Evolutionary conservation across 2,329 filamentous ascomycete genomes (phyloP).

Genomic region (Fusarium sp.): DNA sequence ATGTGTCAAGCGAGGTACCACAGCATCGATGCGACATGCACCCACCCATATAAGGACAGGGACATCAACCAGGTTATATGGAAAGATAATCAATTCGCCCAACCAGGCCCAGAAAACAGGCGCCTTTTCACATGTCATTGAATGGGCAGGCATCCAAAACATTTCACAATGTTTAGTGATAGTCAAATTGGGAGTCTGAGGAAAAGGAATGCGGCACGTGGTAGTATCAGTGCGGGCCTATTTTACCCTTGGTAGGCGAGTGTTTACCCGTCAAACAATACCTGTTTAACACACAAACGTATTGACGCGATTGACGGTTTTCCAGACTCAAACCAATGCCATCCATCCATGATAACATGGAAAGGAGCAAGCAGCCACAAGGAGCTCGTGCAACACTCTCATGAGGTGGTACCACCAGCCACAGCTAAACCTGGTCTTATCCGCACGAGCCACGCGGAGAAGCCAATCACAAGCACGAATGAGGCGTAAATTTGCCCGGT

Average conservation of each 20-base stretch:
- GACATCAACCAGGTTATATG: neutral
- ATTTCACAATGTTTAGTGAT: neutral
- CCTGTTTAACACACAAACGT: neutral
- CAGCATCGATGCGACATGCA: neutral
- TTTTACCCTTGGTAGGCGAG: neutral
- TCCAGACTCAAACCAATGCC: neutral
- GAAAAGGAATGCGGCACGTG: neutral
- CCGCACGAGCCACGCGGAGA: slow-evolving; percentile 18
- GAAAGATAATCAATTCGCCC: neutral
- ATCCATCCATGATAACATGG: neutral
- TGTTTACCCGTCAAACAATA: neutral
- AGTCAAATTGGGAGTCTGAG: neutral
- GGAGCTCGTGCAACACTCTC: neutral
- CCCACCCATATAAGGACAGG: neutral
- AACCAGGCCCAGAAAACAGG: neutral
- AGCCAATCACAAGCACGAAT: slow-evolving; percentile 24
- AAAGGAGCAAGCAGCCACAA: neutral
- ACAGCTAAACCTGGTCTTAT: slow-evolving; percentile 11
- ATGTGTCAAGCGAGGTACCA: neutral
- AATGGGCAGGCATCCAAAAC: neutral
- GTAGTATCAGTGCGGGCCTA: neutral
- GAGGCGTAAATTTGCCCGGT: slow-evolving; percentile 31
- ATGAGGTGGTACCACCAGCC: slow-evolving; percentile 13
- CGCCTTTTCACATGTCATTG: neutral
- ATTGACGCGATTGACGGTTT: neutral